Percentiles rank a stretch among this genome's conserved stretches.
Evolutionary conservation across 2,329 filamentous ascomycete genomes (phyloP).

Genomic region (Clarireedia monteithiana): DNA sequence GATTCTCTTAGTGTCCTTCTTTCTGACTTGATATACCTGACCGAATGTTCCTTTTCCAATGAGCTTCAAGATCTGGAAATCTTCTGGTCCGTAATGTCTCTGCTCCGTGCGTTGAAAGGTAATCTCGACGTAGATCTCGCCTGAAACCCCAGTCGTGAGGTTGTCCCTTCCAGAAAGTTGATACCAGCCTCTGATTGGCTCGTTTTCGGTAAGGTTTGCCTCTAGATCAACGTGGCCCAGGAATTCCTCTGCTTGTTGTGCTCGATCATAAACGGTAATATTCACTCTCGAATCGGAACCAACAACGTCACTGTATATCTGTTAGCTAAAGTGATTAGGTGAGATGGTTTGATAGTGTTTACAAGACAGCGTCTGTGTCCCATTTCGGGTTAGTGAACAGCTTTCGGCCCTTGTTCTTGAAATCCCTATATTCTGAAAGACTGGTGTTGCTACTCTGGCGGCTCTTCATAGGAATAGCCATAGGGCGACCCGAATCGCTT

Average conservation of each 20-base stretch:
- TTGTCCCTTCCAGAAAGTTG: conserved; percentile 68
- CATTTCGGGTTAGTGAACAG: conserved; percentile 80
- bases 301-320: conserved; percentile 68
- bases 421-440: conserved; percentile 54
- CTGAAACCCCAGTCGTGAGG: conserved; percentile 62
- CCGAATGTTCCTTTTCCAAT: conserved; percentile 98
- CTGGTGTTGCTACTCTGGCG: conserved; percentile 96
- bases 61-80: conserved; percentile 92
- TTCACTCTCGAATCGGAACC: conserved; percentile 85
- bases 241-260: conserved; percentile 77
- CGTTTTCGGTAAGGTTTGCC: conserved; percentile 55
- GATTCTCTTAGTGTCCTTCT: conserved; percentile 91
- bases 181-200: conserved; percentile 79
- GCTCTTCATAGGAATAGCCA: conserved; percentile 93
- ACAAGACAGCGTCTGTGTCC: conserved; percentile 96
- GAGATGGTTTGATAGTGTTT: conserved; percentile 36
- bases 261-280: conserved; percentile 84
- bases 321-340: conserved; percentile 13
- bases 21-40: conserved; percentile 96
- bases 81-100: conserved; percentile 86
- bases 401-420: conserved; percentile 47
- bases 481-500: conserved; percentile 74
- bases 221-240: conserved; percentile 83
- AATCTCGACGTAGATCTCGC: conserved; percentile 83
- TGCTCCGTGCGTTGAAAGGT: conserved; percentile 81